Evolutionary conservation across 2,329 filamentous ascomycete genomes (phyloP).

Genomic region (Xylaria sp.): DNA sequence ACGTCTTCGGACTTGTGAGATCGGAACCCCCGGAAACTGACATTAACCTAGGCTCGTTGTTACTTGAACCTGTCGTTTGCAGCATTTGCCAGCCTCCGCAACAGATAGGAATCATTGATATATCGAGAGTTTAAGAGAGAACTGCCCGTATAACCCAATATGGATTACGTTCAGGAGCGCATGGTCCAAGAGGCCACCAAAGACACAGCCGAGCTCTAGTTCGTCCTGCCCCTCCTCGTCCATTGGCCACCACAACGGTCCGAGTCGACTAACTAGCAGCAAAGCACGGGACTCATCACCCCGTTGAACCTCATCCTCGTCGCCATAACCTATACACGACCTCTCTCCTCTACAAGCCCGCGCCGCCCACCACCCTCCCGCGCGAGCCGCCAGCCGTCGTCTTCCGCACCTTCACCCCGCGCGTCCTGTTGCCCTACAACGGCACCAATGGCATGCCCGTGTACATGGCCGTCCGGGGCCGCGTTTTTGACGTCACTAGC

Average conservation of each 20-base stretch:
- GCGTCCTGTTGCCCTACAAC: constrained; percentile 83
- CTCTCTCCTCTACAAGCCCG: constrained; percentile 60
- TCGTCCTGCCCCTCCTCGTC: neutral
- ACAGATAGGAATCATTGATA: neutral
- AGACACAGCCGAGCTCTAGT: constrained; percentile 36
- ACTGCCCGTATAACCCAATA: constrained; percentile 34
- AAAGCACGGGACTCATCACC: constrained; percentile 56
- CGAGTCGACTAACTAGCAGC: constrained; percentile 2
- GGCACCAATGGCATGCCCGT: constrained; percentile 76
- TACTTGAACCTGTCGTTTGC: too few relatives aligned
- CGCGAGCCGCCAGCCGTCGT: constrained; percentile 63
- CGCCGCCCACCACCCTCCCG: constrained; percentile 53
- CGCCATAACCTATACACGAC: constrained; percentile 62
- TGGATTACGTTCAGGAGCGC: constrained; percentile 65
- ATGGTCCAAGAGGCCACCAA: constrained; percentile 59
- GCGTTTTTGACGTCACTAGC: constrained; percentile 85
- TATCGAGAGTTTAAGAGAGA: neutral
- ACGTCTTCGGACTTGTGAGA: constrained; percentile 11
- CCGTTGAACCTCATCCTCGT: constrained; percentile 68
- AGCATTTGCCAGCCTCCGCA: neutral
- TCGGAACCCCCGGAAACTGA: constrained; percentile 11
- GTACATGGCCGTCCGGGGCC: constrained; percentile 88
- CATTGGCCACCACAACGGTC: neutral
- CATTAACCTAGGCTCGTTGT: too few relatives aligned
- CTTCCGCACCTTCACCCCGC: constrained; percentile 75